These are phyloP conservation scores for Alternaria sp. DNA, from an alignment of 2,329 filamentous ascomycete species.

Conservation along the genomic window DNA sequence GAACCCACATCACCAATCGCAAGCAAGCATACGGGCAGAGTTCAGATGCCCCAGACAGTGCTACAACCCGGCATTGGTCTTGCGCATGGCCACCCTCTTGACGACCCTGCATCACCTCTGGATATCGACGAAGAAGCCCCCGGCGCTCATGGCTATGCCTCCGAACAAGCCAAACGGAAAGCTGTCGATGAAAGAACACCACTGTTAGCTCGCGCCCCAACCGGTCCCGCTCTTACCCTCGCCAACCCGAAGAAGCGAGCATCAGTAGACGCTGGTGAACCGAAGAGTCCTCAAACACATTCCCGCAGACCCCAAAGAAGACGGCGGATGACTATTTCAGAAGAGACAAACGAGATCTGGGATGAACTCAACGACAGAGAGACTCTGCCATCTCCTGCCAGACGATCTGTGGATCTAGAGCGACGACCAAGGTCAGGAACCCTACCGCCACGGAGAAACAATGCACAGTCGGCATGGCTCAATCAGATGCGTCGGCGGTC, in stretches of 20 bases:
- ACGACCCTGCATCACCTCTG: conserved; percentile 49
- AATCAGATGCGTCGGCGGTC: conserved; percentile 48
- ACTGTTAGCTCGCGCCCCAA: conserved; percentile 45
- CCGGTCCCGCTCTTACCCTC: conserved; percentile 41
- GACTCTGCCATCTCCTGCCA: conserved; percentile 37
- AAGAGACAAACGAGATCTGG: conserved; percentile 85
- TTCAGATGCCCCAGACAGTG: conserved; percentile 66
- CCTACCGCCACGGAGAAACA: conserved; percentile 38
- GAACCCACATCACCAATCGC: conserved; percentile 59
- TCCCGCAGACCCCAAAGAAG: conserved; percentile 37
- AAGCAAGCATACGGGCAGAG: conserved; percentile 48
- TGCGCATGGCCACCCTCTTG: conserved; percentile 74
- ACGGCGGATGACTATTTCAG: conserved; percentile 62
- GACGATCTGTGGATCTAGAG: conserved; percentile 43
- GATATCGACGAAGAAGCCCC: conserved; percentile 42
- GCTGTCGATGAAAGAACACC: conserved; percentile 49
- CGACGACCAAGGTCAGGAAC: conserved; percentile 47
- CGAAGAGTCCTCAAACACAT: conserved; percentile 32
- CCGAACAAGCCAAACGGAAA: conserved; percentile 39
- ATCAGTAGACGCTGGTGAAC: conserved; percentile 25
- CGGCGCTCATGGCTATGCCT: conserved; percentile 36
- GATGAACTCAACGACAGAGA: conserved; percentile 78
- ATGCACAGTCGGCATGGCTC: conserved; percentile 43
- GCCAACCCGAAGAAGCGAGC: conserved; percentile 38
- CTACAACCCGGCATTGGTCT: conserved; percentile 85